Base-by-base conservation (phyloP, 192 early-diverging fungal species). In the Oehlia diaphana region DNA sequence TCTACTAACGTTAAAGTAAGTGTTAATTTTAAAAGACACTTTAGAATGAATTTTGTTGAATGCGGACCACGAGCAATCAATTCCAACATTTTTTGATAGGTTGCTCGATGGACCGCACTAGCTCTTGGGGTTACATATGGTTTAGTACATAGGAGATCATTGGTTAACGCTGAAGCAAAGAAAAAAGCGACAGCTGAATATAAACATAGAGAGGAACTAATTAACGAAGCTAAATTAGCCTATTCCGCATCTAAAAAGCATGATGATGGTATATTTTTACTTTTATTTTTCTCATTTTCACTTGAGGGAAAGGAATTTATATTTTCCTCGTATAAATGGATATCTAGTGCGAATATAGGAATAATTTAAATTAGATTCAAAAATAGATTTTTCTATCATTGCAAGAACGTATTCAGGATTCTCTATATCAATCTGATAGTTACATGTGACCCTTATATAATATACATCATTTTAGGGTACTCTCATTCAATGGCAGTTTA, bases 131-230 rank as follows among this genome's bases (percentile, higher is more conserved):
- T 78, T 53, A 19, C 39, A 5, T 78, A 78, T 68, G 77, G 77
- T 37, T 78, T 35, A 9, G 14, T 33, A 23, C 77, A 69, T 44
- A 19, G 16, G 14, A 62, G n/a, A 31, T 70, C 77, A 44, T 37
- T 78, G 42, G 65, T 26, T 26, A 63, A 69, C 12, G 26, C 64
- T 16, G 77, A 67, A 53, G 44, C 19, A 66, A 78, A 53, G 42
- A 28, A 64, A 78, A 69, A 47, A n/a, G 77, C 39, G 13, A 5
- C 10, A 58, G 47, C 19, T 26, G 39, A 26, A 12, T 78, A 78
- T 69, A 28, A 68, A 21, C 77, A 68, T 78, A 78, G 69, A 68
- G 65, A 78, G 44, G 66, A 68, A 49, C 62, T 78, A 69, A 78
- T 78, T 50, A 44, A 66, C 19, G 68, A 78, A 69, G 77, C 77